Evolutionary conservation across 352 stramenopile genomes (phyloP).

Genomic region (Pilasporangium apinafurcum): DNA sequence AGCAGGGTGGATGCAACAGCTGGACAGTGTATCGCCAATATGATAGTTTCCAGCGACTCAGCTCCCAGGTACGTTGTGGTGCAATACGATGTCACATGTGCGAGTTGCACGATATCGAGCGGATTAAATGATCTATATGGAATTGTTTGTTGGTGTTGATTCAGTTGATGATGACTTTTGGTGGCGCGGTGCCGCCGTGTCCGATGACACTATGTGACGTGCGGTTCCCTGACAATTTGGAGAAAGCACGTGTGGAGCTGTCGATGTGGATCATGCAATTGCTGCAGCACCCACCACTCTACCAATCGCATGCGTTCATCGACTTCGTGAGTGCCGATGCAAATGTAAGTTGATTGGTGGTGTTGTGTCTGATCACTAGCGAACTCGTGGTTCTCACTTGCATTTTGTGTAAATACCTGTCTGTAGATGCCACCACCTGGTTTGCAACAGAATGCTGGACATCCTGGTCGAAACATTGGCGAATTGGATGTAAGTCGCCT

Average conservation of each 20-base stretch:
- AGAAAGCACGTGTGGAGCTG: slow-evolving; percentile 67
- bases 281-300: slow-evolving; percentile 70
- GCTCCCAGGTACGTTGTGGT: slow-evolving; percentile 26
- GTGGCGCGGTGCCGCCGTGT: slow-evolving; percentile 47
- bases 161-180: slow-evolving; percentile 64
- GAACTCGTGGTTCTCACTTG: background rate
- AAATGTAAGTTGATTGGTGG: slow-evolving; percentile 33
- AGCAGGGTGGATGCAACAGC: slow-evolving; percentile 52
- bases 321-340: slow-evolving; percentile 77
- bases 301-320: slow-evolving; percentile 77
- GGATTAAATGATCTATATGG: too few species aligned
- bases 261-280: slow-evolving; percentile 81
- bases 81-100: background rate
- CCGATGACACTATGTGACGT: slow-evolving; percentile 49
- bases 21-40: slow-evolving; percentile 78
- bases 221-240: slow-evolving; percentile 56
- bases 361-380: slow-evolving; percentile 3
- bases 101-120: background rate
- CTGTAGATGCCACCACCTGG: slow-evolving; percentile 32
- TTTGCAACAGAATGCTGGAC: slow-evolving; percentile 26
- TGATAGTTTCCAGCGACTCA: slow-evolving; percentile 71
- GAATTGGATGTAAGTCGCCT: slow-evolving; percentile 55
- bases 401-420: background rate
- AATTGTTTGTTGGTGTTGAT: background rate
- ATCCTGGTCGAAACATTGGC: slow-evolving; percentile 43